Evolutionary conservation across 2,329 filamentous ascomycete species (phyloP), one percentile per base, ranked within the genome.

Genomic region (Diaporthe amygdali): DNA sequence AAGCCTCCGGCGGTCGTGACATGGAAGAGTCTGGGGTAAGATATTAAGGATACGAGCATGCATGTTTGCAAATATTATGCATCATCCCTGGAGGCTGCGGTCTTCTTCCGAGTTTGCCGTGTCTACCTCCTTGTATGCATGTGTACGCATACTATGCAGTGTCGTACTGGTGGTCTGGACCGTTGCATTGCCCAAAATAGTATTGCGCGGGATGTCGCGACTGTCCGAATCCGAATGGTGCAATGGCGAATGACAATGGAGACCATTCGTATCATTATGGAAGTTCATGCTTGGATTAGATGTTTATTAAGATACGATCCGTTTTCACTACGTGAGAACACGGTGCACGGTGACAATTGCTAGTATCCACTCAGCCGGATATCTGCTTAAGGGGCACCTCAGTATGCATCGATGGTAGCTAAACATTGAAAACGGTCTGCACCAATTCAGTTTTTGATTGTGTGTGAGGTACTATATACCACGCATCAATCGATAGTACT

Each of bases 11-110:
- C 22, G 30, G 20, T 61, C 56, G 25, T 41, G 56, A 63, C 56
- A 63, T 63, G 56, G 56, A 47, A 63, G 27, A 47, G 39, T 63
- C 56, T 34, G 56, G 56, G 56, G 56, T 63, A 63, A 46, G 39
- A 20, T 63, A 3, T n/a, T 22, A 14, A 46, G 15, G 8, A 34
- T 14, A 15, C 25, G 27, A 32, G 15, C n/a, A 32, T 46, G 56
- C 56, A 47, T 63, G 56, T 17, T 47, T 27, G 39, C 39, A 63
- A 63, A 32, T 15, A 47, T 46, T 46, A 46, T 20, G 39, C 37
- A 63, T 47, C 15, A 63, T 44, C 56, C 56, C 41, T 46, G 56
- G 9, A 20, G 10, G 9, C 5, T 22, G 39, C 56, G 56, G 56
- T 17, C 56, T 44, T 44, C 39, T 46, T 61, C 56, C 56, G 56